These are phyloP conservation scores for Tricholoma matsutake DNA, from an alignment of 768 basidiomycete species.

Conservation along the genomic window DNA sequence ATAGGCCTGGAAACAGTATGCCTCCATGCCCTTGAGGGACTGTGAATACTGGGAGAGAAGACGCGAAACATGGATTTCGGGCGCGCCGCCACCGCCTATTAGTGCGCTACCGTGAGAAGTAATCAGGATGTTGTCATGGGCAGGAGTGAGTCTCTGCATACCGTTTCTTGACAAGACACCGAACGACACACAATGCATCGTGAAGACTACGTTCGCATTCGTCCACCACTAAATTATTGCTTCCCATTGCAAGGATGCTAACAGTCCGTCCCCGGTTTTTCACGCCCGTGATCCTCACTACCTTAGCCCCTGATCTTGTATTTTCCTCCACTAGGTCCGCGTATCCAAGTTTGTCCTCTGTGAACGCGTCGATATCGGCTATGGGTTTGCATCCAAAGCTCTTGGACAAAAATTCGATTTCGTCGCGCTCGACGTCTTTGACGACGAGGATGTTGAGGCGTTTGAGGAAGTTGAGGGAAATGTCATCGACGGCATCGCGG, in stretches of 20 bases:
- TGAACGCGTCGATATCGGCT: slow-evolving; percentile 96
- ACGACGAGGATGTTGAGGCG: slow-evolving; percentile 94
- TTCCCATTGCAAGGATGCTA: slow-evolving; percentile 92
- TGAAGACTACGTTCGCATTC: slow-evolving; percentile 97
- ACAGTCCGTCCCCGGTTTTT: slow-evolving; percentile 95
- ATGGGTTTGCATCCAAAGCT: slow-evolving; percentile 94
- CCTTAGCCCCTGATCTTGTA: slow-evolving; percentile 78
- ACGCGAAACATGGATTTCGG: slow-evolving; percentile 96
- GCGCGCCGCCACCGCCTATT: slow-evolving; percentile 95
- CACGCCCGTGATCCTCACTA: slow-evolving; percentile 92
- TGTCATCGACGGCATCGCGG: slow-evolving; percentile 98
- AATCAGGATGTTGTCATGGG: neutral
- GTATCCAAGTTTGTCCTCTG: slow-evolving; percentile 95
- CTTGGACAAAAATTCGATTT: slow-evolving; percentile 95
- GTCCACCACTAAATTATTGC: slow-evolving; percentile 90
- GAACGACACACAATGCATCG: slow-evolving; percentile 97
- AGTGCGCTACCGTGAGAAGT: slow-evolving; percentile 52
- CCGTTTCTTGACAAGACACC: slow-evolving; percentile 98
- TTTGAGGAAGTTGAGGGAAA: slow-evolving; percentile 95
- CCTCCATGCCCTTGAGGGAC: slow-evolving; percentile 95
- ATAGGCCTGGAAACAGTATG: slow-evolving; percentile 98
- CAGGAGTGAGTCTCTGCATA: slow-evolving; percentile 29
- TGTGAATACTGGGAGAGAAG: slow-evolving; percentile 88
- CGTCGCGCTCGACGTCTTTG: slow-evolving; percentile 97
- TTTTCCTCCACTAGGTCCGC: slow-evolving; percentile 95